Percentiles rank a stretch among this genome's conserved stretches.
Conservation (phyloP, 352 stramenopile genomes). For the Halophytophthora batemanensis region DNA sequence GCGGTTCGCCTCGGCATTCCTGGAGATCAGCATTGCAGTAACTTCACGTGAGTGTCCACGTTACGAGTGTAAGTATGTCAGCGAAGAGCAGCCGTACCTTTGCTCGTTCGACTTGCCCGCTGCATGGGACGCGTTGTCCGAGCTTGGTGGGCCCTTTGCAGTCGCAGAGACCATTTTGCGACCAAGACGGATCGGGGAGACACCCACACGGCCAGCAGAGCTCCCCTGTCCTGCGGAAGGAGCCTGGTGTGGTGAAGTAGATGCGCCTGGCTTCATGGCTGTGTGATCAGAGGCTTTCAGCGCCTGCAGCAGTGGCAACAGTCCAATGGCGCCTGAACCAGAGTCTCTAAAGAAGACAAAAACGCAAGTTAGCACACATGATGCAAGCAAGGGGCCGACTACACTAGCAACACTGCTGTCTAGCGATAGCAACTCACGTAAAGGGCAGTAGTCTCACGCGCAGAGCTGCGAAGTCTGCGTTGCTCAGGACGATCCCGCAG, state of each 20-base stretch:
- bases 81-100: conserved; percentile 21
- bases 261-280: conserved; percentile 30
- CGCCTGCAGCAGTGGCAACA: conserved; percentile 44
- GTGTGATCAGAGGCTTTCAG: conserved; percentile 48
- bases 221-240: conserved; percentile 14
- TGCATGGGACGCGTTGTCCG: conserved; percentile 20
- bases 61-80: neutral
- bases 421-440: conserved; percentile 30
- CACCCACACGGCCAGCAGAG: conserved; percentile 25
- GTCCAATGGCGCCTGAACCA: conserved; percentile 37
- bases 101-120: conserved; percentile 77
- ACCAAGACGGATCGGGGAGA: conserved; percentile 61
- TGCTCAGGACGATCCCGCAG: conserved; percentile 61
- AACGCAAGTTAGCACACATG: neutral
- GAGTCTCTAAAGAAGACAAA: conserved; percentile 34
- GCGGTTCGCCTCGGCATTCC: conserved; percentile 60
- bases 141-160: conserved; percentile 18
- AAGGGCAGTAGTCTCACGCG: conserved; percentile 59
- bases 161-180: conserved; percentile 43
- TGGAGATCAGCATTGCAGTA: conserved; percentile 8
- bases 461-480: conserved; percentile 64
- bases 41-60: neutral
- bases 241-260: neutral
- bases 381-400: neutral
- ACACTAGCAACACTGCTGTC: neutral